phyloP scores from a whole-genome alignment of 345 rosid genomes.

The Camelina neglecta region DNA sequence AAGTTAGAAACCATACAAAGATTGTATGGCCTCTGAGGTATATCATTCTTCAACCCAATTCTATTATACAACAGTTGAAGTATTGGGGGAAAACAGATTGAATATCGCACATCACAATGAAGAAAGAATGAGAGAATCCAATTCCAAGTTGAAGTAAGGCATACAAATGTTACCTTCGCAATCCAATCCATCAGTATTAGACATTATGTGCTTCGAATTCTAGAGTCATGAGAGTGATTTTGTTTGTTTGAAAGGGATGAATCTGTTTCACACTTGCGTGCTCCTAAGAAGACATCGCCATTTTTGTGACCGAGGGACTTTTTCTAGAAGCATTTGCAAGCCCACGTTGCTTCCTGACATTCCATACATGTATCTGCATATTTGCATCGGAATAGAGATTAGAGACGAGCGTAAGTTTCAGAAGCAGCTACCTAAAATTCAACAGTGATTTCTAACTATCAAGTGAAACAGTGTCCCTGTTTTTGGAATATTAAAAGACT shows the following conservation, averaged over 20 bases:
- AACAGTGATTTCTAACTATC: slow-evolving; percentile 11
- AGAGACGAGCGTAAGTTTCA: background rate
- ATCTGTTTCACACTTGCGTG: slow-evolving; percentile 59
- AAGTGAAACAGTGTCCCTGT: slow-evolving; percentile 14
- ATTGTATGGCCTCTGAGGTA: slow-evolving; percentile 24
- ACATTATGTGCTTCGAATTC: slow-evolving; percentile 19
- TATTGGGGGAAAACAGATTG: slow-evolving; percentile 10
- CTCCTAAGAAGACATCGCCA: slow-evolving; percentile 87
- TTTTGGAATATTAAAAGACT: background rate
- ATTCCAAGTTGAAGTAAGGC: slow-evolving; percentile 21
- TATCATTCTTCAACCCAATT: slow-evolving; percentile 31
- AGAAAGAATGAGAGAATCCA: slow-evolving; percentile 1
- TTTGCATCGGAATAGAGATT: slow-evolving; percentile 20
- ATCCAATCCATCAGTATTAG: slow-evolving; percentile 27
- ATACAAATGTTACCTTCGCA: background rate
- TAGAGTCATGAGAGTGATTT: slow-evolving; percentile 28
- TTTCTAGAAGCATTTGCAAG: slow-evolving; percentile 85
- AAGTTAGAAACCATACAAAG: slow-evolving; percentile 14
- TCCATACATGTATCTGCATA: slow-evolving; percentile 68
- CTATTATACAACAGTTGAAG: slow-evolving; percentile 30
- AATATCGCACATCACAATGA: background rate
- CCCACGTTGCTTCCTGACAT: slow-evolving; percentile 69
- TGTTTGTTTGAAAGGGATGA: slow-evolving; percentile 12
- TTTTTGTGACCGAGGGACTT: slow-evolving; percentile 61
- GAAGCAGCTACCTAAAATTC: background rate